Evolutionary conservation across 179 eudicot species (phyloP).

Genomic region (Nepenthes alata): DNA sequence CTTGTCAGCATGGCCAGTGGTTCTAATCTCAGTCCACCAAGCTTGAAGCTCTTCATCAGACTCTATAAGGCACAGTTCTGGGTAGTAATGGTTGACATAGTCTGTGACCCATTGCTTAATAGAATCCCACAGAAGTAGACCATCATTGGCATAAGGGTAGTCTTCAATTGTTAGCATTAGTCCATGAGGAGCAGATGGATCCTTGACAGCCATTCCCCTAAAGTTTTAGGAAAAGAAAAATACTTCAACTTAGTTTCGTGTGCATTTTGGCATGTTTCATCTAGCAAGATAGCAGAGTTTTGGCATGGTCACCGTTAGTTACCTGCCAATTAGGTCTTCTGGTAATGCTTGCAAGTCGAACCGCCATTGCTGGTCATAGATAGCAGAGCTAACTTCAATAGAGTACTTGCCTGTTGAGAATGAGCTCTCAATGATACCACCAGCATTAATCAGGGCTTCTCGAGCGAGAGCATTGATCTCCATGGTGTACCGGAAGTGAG

Average conservation of each 20-base stretch:
- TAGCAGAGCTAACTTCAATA: slow-evolving; percentile 34
- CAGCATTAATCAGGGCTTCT: slow-evolving; percentile 29
- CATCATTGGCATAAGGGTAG: slow-evolving; percentile 51
- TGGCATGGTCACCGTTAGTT: not conserved
- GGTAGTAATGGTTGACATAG: slow-evolving; percentile 36
- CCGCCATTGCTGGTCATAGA: slow-evolving; percentile 35
- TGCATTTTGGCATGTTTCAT: not conserved
- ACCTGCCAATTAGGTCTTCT: slow-evolving; percentile 44
- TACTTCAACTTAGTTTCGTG: too few species aligned
- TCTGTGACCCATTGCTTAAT: slow-evolving; percentile 40
- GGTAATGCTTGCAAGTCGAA: slow-evolving; percentile 45
- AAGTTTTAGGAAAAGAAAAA: not conserved
- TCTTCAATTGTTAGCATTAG: slow-evolving; percentile 41
- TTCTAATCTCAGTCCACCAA: slow-evolving; percentile 43
- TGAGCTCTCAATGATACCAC: slow-evolving; percentile 31
- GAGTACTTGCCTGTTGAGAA: slow-evolving; percentile 33
- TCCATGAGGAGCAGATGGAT: slow-evolving; percentile 39
- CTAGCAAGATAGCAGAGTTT: too few species aligned
- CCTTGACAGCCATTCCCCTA: slow-evolving; percentile 43
- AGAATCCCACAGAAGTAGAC: slow-evolving; percentile 36
- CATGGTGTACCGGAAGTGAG: slow-evolving; percentile 56
- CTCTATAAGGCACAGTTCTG: slow-evolving; percentile 11
- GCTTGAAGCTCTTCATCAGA: slow-evolving; percentile 39
- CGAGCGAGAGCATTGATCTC: slow-evolving; percentile 52
- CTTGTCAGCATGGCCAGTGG: slow-evolving; percentile 38